Conservation (phyloP, 2,329 filamentous ascomycete genomes). For the Trichoderma brevicompactum region DNA sequence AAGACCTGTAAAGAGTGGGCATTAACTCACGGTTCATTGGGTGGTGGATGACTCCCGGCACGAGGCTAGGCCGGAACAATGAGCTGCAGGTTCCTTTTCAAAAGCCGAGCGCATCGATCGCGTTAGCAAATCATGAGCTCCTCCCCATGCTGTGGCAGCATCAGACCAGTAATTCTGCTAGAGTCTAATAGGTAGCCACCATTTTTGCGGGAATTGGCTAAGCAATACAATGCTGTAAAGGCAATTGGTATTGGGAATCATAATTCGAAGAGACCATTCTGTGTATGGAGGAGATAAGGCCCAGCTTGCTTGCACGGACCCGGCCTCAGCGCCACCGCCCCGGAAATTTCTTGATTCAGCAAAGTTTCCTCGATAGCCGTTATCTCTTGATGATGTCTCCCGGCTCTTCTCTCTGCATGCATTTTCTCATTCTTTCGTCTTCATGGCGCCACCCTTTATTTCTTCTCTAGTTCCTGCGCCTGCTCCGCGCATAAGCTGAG, state of each 20-base stretch:
- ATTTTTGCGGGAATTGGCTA: neutral
- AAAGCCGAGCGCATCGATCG: conserved; percentile 14
- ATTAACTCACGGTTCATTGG: conserved; percentile 5
- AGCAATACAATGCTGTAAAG: conserved; percentile 1
- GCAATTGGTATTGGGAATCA: conserved; percentile 11
- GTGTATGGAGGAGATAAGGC: conserved; percentile 1
- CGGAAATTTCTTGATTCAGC: conserved; percentile 29
- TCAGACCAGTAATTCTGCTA: neutral
- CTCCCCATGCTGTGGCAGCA: neutral
- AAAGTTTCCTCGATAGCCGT: conserved; percentile 27
- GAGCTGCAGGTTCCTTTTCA: conserved; percentile 6
- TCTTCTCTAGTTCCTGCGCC: neutral
- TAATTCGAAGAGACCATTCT: neutral
- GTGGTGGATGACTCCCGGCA: neutral
- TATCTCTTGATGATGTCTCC: conserved; percentile 18
- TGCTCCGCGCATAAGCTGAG: conserved; percentile 8
- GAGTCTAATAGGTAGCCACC: neutral
- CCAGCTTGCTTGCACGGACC: conserved; percentile 12
- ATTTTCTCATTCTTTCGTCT: conserved; percentile 8
- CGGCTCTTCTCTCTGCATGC: neutral
- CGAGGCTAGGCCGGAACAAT: conserved; percentile 10
- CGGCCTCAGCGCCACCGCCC: conserved; percentile 28
- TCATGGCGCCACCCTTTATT: conserved; percentile 18
- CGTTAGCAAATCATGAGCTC: neutral
- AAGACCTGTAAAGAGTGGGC: conserved; percentile 20